A percentile compares a stretch with the other conserved stretches of the same genome.
phyloP scores from a whole-genome alignment of 805 yeast genomes.

The Candida corydali region DNA sequence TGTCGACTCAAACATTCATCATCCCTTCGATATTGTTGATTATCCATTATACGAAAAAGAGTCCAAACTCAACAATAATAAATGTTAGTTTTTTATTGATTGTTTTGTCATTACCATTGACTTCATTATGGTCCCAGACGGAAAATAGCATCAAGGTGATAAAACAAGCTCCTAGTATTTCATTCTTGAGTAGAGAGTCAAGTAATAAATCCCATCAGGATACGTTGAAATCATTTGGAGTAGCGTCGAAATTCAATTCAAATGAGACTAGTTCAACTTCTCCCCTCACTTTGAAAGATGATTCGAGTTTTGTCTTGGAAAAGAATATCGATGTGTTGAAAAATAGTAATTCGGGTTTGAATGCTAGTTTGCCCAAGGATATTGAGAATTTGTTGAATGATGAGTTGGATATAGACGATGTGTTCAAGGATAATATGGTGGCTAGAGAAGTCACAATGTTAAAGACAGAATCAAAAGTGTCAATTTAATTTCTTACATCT shows the following conservation, averaged over 20 bases:
- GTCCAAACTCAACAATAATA: conserved; percentile 34
- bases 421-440: conserved; percentile 3
- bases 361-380: conserved; percentile 8
- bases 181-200: conserved; percentile 6
- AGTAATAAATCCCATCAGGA: conserved; percentile 3
- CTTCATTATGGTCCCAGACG: conserved; percentile 85
- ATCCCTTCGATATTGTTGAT: conserved; percentile 71
- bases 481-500: no score
- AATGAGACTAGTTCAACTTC: background rate
- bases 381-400: conserved; percentile 8
- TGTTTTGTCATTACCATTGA: conserved; percentile 71
- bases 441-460: conserved; percentile 6
- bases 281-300: conserved; percentile 5
- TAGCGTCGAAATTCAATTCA: conserved; percentile 1
- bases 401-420: background rate
- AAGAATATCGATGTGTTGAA: background rate
- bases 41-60: conserved; percentile 22
- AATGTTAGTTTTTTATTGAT: conserved; percentile 59
- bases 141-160: conserved; percentile 39
- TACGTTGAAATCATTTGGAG: conserved; percentile 4
- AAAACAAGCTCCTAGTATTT: conserved; percentile 8
- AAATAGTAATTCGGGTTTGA: conserved; percentile 2
- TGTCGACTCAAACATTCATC: conserved; percentile 77
- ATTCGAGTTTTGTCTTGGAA: conserved; percentile 3
- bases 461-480: conserved; percentile 2